Base-by-base conservation (phyloP, 2,329 filamentous ascomycete genomes). In the Ophiosphaerella korrae region DNA sequence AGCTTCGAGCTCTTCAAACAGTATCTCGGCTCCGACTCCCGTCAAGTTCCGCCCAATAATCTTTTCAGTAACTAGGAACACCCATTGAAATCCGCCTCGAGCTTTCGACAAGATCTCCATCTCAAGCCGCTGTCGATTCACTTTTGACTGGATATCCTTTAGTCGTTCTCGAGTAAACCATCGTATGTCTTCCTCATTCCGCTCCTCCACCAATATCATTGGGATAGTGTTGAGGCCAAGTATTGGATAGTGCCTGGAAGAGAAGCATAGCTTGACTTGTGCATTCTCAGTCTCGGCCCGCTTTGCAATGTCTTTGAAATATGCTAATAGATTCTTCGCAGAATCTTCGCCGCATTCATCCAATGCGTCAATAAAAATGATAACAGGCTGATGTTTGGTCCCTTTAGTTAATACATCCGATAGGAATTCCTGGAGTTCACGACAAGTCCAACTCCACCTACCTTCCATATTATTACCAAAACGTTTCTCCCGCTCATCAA, bases 221-320 rank as follows among this genome's bases (percentile, higher is more conserved):
- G 78, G 51, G 1, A 61, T 51, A 1, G 74, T 24, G 2, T 58
- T 40, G 40, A 67, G 60, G 2, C 32, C 64, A 23, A 81, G 74
- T 8, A 74, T 54, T 0, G 79, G 79, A 16, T 80, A 81, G 29
- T 79, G 76, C 0, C 80, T 70, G 38, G 79, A 82, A 0, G 80
- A 78, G 1, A 82, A 74, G 45, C 76, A 81, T 0, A 79, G 57
- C 0, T 49, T 64, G 0, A 82, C 51, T 0, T 24, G 6, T 0
- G 57, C 24, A 0, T 46, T 31, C 0, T 31, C 43, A 2, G 57
- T 26, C 0, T 58, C 41, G 1, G 70, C 66, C 0, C 53, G n/a
- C 3, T 24, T 5, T 3, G 23, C 35, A 8, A 56, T 23, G 14
- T 45, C 42, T 42, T 42, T 42, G 32, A 57, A 53, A 26, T 50